Percentiles rank a stretch among this genome's conserved stretches.
Conservation (phyloP, 2,329 filamentous ascomycete genomes). For the Microdochium nivale region DNA sequence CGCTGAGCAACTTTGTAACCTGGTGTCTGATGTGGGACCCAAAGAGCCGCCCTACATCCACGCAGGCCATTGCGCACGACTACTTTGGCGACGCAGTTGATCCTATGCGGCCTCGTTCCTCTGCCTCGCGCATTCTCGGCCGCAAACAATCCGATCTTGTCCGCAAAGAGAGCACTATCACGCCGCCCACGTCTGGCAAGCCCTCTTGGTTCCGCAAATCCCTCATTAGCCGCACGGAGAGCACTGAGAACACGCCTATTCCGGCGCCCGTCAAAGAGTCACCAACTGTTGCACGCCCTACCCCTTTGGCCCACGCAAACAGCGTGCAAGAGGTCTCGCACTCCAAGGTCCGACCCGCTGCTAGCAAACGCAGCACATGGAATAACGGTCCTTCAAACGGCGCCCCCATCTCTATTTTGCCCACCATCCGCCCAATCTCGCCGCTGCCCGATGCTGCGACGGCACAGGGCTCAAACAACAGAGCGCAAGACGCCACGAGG, state of each 20-base stretch:
- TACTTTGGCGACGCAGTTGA: constrained; percentile 92
- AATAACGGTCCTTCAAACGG: constrained; percentile 71
- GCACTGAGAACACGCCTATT: constrained; percentile 48
- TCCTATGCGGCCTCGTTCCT: constrained; percentile 85
- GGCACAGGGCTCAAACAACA: constrained; percentile 67
- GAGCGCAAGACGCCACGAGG: constrained; percentile 38
- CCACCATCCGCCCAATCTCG: constrained; percentile 88
- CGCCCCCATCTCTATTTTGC: constrained; percentile 91
- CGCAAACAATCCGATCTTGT: constrained; percentile 84
- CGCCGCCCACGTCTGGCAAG: constrained; percentile 62
- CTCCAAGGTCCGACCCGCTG: constrained; percentile 40
- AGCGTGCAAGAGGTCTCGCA: constrained; percentile 28
- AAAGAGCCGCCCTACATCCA: constrained; percentile 80
- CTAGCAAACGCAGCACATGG: constrained; percentile 87
- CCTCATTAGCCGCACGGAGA: constrained; percentile 72
- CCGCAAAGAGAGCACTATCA: constrained; percentile 54
- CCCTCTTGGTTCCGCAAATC: constrained; percentile 97
- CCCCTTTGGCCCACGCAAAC: constrained; percentile 9
- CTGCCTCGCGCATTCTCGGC: constrained; percentile 72
- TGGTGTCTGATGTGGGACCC: constrained; percentile 99
- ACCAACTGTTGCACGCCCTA: constrained; percentile 21
- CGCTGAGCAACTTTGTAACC: constrained; percentile 86
- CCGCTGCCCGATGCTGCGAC: constrained; percentile 92
- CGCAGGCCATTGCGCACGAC: constrained; percentile 89
- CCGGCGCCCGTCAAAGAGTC: constrained; percentile 39